Evolutionary conservation across 2,329 filamentous ascomycete genomes (phyloP).

Genomic region (Ophiostoma quercus): DNA sequence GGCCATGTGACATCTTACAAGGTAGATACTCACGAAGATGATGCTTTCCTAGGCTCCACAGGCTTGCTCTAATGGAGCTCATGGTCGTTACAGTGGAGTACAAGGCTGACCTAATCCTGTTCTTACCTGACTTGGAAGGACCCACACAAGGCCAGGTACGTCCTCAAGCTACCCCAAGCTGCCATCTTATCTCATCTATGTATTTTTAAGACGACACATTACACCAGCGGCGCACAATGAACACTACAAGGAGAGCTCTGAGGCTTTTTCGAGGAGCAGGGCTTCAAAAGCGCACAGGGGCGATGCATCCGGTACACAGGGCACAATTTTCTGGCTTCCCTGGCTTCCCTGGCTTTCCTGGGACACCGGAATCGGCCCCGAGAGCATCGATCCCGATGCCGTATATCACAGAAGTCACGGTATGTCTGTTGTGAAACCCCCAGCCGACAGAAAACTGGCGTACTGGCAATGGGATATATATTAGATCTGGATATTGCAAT

Average conservation of each 20-base stretch:
- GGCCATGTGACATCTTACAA: neutral
- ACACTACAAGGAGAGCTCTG: neutral
- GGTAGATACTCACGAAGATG: neutral
- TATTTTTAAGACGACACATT: neutral
- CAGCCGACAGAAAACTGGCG: neutral
- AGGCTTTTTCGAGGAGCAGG: neutral
- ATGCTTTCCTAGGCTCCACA: neutral
- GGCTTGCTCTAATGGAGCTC: neutral
- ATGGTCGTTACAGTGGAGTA: neutral
- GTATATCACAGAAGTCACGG: slow-evolving; percentile 54
- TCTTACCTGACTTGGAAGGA: neutral
- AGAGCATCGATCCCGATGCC: slow-evolving; percentile 50
- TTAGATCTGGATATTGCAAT: neutral
- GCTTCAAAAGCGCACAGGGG: neutral
- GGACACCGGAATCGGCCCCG: slow-evolving; percentile 23
- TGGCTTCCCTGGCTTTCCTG: slow-evolving; percentile 24
- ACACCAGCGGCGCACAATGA: slow-evolving; percentile 1
- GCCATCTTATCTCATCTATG: neutral
- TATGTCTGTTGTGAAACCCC: slow-evolving; percentile 32
- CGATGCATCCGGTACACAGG: neutral
- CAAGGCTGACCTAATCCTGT: slow-evolving; percentile 2
- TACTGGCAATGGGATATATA: neutral
- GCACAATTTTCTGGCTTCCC: slow-evolving; percentile 31
- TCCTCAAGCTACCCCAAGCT: neutral
- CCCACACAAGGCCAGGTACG: neutral